phyloP scores from a whole-genome alignment of 768 basidiomycete genomes.

The Mycena haematopus region DNA sequence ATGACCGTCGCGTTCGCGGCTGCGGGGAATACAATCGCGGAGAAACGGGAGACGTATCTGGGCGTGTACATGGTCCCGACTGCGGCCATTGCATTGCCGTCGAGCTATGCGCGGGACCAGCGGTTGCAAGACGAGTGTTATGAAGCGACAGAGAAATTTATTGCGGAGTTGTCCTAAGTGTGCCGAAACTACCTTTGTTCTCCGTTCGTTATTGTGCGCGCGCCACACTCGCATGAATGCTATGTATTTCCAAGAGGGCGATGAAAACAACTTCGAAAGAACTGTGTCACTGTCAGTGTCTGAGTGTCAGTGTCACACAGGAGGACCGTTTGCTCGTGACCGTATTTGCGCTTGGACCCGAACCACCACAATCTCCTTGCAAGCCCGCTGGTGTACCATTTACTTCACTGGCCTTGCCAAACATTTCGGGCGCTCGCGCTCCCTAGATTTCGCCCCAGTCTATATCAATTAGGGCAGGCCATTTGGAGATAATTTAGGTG shows the following conservation, averaged over 20 bases:
- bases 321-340: too few species aligned
- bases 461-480: constrained; percentile 6
- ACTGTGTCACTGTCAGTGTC: too few species aligned
- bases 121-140: constrained; percentile 38
- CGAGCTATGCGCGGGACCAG: constrained; percentile 29
- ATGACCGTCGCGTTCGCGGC: constrained; percentile 39
- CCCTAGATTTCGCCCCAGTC: neutral
- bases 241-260: too few species aligned
- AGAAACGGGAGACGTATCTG: constrained; percentile 33
- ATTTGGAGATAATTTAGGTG: constrained; percentile 17
- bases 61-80: constrained; percentile 41
- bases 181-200: too few species aligned
- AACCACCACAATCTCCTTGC: neutral
- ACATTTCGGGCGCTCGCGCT: neutral
- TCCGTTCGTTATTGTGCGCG: too few species aligned
- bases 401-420: neutral
- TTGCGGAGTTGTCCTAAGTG: constrained; percentile 9
- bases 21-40: constrained; percentile 32
- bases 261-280: too few species aligned
- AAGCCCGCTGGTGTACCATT: too few species aligned
- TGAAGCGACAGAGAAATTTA: constrained; percentile 33
- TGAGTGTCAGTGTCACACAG: too few species aligned
- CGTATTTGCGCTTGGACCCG: too few species aligned
- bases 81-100: constrained; percentile 25
- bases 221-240: too few species aligned